Evolutionary conservation across 345 rosid species (phyloP).

Genomic region (Odontarrhena argentea): DNA sequence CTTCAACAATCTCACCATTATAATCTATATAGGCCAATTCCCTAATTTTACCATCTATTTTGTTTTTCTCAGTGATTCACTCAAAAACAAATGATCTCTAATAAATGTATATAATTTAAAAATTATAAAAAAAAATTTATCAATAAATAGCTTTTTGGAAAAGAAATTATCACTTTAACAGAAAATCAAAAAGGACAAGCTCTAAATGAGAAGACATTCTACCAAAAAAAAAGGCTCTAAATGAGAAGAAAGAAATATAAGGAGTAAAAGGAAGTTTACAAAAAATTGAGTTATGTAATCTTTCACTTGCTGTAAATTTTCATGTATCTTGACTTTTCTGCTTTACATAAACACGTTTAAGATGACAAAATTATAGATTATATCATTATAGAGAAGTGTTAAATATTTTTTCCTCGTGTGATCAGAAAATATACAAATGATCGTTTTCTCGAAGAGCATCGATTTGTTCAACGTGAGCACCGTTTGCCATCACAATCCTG

Average conservation of each 20-base stretch:
- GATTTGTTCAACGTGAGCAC: constrained; percentile 75
- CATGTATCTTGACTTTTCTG: neutral
- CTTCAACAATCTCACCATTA: no score
- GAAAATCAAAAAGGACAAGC: neutral
- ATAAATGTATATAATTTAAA: no score
- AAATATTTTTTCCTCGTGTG: neutral
- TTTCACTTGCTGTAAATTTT: neutral
- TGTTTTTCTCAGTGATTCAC: no score
- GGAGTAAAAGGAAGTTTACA: neutral
- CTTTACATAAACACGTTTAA: neutral
- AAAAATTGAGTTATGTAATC: neutral
- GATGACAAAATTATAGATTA: constrained; percentile 6
- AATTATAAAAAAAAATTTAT: neutral
- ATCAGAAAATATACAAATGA: constrained; percentile 66
- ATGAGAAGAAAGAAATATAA: neutral
- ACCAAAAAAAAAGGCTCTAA: neutral
- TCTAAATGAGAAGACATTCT: neutral
- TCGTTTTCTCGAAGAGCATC: constrained; percentile 76
- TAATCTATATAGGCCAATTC: no score
- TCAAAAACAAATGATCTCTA: no score
- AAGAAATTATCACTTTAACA: neutral
- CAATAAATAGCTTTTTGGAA: neutral
- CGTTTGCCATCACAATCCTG: constrained; percentile 73
- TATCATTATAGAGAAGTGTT: constrained; percentile 2
- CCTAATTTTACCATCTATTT: no score